Base-by-base conservation (phyloP, 257 asterid species). In the Solanum pinnatisectum region DNA sequence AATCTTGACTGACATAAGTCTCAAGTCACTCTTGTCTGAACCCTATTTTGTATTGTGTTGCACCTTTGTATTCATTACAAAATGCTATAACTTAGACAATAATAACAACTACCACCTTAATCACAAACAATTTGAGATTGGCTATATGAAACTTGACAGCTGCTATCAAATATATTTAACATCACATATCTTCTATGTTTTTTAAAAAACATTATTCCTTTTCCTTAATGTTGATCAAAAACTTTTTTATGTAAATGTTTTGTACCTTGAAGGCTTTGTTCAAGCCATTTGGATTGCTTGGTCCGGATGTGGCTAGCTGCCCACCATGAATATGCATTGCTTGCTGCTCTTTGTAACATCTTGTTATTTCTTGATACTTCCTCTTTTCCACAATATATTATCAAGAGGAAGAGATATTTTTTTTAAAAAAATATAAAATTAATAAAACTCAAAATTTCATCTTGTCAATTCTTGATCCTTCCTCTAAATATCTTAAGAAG, bases 261-360 rank as follows among this genome's bases (percentile, higher is more conserved):
- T 13, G n/a, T 88, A 91, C 93, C 93, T 87, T 84, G 93, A 40
- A 92, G 93, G 88, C 89, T 89, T 14, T 92, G 93, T 30, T 92
- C 93, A 12, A 92, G 92, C 93, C 93, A 92, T 87, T 92, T 90
- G 59, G 93, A 92, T 81, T 92, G 93, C 67, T 90, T 92, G 79
- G 94, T 90, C 89, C 94, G 88, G 37, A 92, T 88, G 65, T 92
- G 94, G 90, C 92, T 90, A 14, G 92, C 92, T 88, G 88, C 87
- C 94, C 92, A 90, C 94, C 94, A 92, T 88, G 94, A 92, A 90
- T 92, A 89, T 25, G 93, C 92, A 89, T 92, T 90, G 79, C 88
- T 92, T 82, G 94, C 93, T 71, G 92, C 94, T 44, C 93, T 90
- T 25, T 92, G 93, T 63, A 92, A 88, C 94, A 46, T 35, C 60